phyloP scores from a whole-genome alignment of 768 basidiomycete genomes.

The Termitomyces sp. region DNA sequence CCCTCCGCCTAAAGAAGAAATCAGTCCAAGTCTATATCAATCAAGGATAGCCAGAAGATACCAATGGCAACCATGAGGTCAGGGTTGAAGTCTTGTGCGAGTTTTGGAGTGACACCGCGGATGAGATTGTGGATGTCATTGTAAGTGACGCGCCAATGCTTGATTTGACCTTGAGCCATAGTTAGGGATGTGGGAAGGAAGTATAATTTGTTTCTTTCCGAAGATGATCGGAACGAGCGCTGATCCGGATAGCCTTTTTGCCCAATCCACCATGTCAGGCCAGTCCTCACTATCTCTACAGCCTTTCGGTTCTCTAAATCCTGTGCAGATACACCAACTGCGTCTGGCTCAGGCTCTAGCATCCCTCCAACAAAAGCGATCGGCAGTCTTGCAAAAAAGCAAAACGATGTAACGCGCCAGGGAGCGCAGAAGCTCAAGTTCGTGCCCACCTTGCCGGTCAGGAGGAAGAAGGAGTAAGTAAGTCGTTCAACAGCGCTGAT shows the following conservation, averaged over 20 bases:
- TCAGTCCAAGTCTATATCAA: constrained; percentile 7
- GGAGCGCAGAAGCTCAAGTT: constrained; percentile 78
- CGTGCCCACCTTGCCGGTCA: constrained; percentile 66
- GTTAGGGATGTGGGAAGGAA: neutral
- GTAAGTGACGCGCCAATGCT: constrained; percentile 76
- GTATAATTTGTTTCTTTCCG: neutral
- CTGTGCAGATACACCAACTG: constrained; percentile 25
- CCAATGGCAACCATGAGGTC: constrained; percentile 83
- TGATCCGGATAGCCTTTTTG: constrained; percentile 7
- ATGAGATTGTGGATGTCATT: constrained; percentile 93
- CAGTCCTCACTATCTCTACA: constrained; percentile 2
- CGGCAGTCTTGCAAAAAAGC: constrained; percentile 68
- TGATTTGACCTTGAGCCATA: constrained; percentile 29
- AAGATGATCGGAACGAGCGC: neutral
- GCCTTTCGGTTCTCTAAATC: neutral
- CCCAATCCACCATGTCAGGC: constrained; percentile 21
- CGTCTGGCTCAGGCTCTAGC: constrained; percentile 23
- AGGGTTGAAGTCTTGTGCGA: constrained; percentile 79
- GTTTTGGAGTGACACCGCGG: constrained; percentile 54
- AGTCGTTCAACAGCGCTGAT: constrained; percentile 11
- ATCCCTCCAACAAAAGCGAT: constrained; percentile 55
- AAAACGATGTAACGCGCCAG: constrained; percentile 64
- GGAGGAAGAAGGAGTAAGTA: constrained; percentile 77
- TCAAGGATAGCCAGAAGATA: constrained; percentile 16
- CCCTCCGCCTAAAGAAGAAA: constrained; percentile 62